Evolutionary conservation across 768 basidiomycete genomes (phyloP), one percentile per base, ranked within the genome.

Genomic region (Cystobasidium ongulense): DNA sequence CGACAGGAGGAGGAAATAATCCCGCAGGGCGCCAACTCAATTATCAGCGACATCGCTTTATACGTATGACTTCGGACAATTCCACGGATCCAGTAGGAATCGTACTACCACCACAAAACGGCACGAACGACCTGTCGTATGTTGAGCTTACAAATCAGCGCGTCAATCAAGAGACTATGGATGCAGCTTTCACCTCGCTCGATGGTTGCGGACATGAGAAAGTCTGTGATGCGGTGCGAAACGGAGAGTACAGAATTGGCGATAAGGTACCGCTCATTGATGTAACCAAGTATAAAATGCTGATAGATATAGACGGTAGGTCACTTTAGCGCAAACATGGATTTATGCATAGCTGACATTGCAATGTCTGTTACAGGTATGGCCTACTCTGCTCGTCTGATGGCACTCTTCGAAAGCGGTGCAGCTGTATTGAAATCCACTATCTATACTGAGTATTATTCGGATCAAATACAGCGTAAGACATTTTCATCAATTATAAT

Each of bases 321-420:
- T 33, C 13, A n/a, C 43, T n/a, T n/a, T n/a, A 46, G 43, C 13
- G 13, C 43, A 13, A 13, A n/a, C n/a, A 13, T 46, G 13, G 43
- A 46, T n/a, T 27, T 39, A 33, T 8, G 8, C 36, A 35, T 64
- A 25, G 17, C 63, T 64, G 63, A 64, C 25, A 31, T 59, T 11
- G 25, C 13, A 11, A 13, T 46, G 13, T 46, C 13, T 46, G 27
- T 38, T 27, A 25, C 63, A 71, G 68, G 68, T 27, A 71, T 71
- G 72, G 72, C 72, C 11, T 73, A 73, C 29, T 73, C 72, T n/a
- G 72, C 62, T 41, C 61, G 72, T n/a, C 63, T 73, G 8, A 63
- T 73, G 72, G 63, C 62, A 2, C 46, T 73, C 27, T 53, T 73
- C 35, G 63, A 73, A 33, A 65, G 38, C 29, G 72, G 72, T 39